Evolutionary conservation across 495 filamentous ascomycete genomes (phyloP).

Genomic region (Daldinia bambusicola): DNA sequence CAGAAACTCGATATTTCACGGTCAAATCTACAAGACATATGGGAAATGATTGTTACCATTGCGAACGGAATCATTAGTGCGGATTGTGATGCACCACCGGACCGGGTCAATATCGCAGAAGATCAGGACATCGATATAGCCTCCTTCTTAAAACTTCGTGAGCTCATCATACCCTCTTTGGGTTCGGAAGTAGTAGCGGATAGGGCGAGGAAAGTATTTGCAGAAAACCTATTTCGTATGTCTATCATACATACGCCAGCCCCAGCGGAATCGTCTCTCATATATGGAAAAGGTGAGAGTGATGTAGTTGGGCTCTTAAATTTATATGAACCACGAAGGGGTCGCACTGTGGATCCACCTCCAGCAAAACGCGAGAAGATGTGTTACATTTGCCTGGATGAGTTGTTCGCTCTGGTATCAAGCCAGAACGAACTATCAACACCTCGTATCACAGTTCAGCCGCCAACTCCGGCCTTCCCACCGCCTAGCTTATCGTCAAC

Average conservation of each 20-base stretch:
- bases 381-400: constrained; percentile 81
- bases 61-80: constrained; percentile 69
- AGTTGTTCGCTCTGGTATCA: constrained; percentile 78
- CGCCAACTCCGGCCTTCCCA: constrained; percentile 45
- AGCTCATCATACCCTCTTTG: constrained; percentile 78
- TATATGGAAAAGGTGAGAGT: constrained; percentile 46
- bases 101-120: constrained; percentile 57
- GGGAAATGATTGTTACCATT: constrained; percentile 68
- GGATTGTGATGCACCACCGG: constrained; percentile 57
- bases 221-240: constrained; percentile 78
- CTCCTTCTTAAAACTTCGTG: constrained; percentile 72
- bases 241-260: constrained; percentile 82
- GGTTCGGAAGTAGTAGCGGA: constrained; percentile 73
- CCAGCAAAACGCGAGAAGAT: constrained; percentile 75
- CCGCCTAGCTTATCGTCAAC: constrained; percentile 10
- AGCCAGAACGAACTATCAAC: constrained; percentile 52
- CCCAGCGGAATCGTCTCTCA: constrained; percentile 68
- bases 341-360: constrained; percentile 74
- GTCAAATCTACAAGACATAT: constrained; percentile 61
- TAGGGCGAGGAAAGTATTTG: constrained; percentile 73
- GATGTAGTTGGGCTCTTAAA: constrained; percentile 66
- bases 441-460: constrained; percentile 44
- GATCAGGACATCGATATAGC: constrained; percentile 85
- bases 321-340: constrained; percentile 72
- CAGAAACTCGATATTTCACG: constrained; percentile 63